Base-by-base conservation (phyloP, 106 monocot genomes). In the Allium fistulosum region DNA sequence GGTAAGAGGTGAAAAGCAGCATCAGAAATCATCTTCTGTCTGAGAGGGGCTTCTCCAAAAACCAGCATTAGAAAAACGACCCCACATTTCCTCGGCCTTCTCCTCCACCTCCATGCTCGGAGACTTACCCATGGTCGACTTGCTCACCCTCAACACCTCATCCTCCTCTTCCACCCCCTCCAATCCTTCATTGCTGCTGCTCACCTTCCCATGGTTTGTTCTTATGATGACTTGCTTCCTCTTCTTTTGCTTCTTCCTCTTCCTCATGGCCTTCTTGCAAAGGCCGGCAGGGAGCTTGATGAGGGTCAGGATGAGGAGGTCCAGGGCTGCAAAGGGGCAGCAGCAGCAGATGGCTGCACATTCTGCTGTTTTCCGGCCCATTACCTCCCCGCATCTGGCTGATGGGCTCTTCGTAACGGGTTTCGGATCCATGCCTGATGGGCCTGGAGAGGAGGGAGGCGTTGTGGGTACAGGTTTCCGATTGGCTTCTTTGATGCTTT, bases 31-130 rank as follows among this genome's bases (percentile, higher is more conserved):
- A 2, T 15, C 15, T 15, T 80, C 77, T 27, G 77, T 80, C 52
- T 77, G 78, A 12, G 93, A 86, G 13, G 75, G 81, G 59, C 89
- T 90, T 37, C 89, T 59, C 93, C 93, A 94, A 65, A 94, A 94
- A 7, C 93, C 93, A 3, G 80, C 67, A 15, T 78, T 48, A 51
- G 52, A 58, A 77, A 94, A 90, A 71, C 48, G 58, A 11, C 69
- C 71, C 88, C 72, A 78, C 81, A 89, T 81, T 79, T 81, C 79
- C 81, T 62, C 69, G 72, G 86, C 88, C 79, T 86, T 71, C 63
- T 76, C 63, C 53, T 55, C 15, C 53, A 55, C 53, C 53, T 55
- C 53, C 62, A 9, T 46, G 12, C 1, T 46, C 45, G 22, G 16
- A 26, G 22, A 26, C 62, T 28, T 18, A 10, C 18, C 28, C 17